Percentiles rank a stretch among this genome's conserved stretches.
Evolutionary conservation across 2,329 filamentous ascomycete species (phyloP).

Genomic region (Trichophaea hybrida): DNA sequence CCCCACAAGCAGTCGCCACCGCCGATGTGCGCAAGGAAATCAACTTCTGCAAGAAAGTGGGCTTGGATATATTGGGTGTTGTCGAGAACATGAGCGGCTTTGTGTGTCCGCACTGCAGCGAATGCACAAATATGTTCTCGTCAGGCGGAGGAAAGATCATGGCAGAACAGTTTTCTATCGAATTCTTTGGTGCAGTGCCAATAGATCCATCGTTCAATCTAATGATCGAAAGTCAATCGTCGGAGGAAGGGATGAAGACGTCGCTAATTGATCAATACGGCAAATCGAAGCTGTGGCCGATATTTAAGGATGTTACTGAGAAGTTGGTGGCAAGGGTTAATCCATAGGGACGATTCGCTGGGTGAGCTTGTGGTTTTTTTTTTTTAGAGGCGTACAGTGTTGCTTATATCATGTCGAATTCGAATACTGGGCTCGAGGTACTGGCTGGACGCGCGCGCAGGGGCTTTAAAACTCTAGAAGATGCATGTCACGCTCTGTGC

Average conservation of each 20-base stretch:
- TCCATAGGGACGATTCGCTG: not conserved
- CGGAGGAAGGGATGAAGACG: slow-evolving; percentile 22
- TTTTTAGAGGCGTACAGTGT: not conserved
- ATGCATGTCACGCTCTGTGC: no score
- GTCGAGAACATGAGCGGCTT: slow-evolving; percentile 95
- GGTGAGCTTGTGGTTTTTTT: not conserved
- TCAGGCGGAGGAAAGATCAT: slow-evolving; percentile 81
- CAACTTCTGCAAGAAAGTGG: slow-evolving; percentile 80
- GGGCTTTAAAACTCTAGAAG: no score
- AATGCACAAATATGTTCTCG: slow-evolving; percentile 87
- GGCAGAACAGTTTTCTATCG: slow-evolving; percentile 71
- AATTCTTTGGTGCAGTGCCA: slow-evolving; percentile 73
- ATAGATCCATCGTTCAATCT: slow-evolving; percentile 87
- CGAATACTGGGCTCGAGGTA: no score
- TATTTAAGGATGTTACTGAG: slow-evolving; percentile 52
- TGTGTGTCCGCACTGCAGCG: slow-evolving; percentile 63
- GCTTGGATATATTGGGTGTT: slow-evolving; percentile 67
- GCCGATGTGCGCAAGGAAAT: slow-evolving; percentile 89
- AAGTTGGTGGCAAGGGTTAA: slow-evolving; percentile 33
- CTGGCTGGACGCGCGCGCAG: no score
- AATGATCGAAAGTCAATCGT: slow-evolving; percentile 56
- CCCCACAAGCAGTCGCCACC: slow-evolving; percentile 84
- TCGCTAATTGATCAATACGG: slow-evolving; percentile 57
- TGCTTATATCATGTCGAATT: not conserved
- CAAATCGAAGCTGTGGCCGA: slow-evolving; percentile 52